These are phyloP conservation scores for Globisporangium ultimum DNA, from an alignment of 352 stramenopile species.

Conservation along the genomic window DNA sequence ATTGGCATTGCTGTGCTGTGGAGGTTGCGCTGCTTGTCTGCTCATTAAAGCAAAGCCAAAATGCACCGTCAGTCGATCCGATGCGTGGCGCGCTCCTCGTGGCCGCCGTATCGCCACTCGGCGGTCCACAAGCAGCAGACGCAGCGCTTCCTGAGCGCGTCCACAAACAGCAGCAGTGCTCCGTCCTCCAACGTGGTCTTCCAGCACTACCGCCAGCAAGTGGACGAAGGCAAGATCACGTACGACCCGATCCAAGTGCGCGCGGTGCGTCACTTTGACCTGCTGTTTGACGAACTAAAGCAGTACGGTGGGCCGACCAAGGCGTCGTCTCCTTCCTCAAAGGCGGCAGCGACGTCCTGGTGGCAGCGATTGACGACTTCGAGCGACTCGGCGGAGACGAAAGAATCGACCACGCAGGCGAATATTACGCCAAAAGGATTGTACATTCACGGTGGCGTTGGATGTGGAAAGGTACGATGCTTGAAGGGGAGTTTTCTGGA, in stretches of 20 bases:
- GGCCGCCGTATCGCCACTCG: background rate
- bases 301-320: constrained; percentile 42
- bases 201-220: constrained; percentile 50
- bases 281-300: constrained; percentile 51
- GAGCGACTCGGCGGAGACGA: constrained; percentile 8
- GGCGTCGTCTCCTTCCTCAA: background rate
- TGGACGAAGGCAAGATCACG: constrained; percentile 50
- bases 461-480: constrained; percentile 87
- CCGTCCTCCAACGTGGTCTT: constrained; percentile 8
- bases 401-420: constrained; percentile 2
- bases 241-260: constrained; percentile 71
- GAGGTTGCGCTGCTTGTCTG: no score
- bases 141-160: background rate
- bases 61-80: constrained; percentile 12
- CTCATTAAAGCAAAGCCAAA: background rate
- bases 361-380: constrained; percentile 53
- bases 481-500: background rate
- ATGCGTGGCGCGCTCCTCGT: constrained; percentile 4
- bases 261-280: constrained; percentile 60
- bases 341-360: constrained; percentile 28
- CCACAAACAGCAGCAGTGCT: constrained; percentile 3
- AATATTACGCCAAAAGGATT: constrained; percentile 84
- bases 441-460: constrained; percentile 96
- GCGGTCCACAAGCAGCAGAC: background rate
- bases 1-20: no score